These are phyloP conservation scores for Pestalotiopsis sp. DNA, from an alignment of 2,329 filamentous ascomycete species.

Conservation along the genomic window DNA sequence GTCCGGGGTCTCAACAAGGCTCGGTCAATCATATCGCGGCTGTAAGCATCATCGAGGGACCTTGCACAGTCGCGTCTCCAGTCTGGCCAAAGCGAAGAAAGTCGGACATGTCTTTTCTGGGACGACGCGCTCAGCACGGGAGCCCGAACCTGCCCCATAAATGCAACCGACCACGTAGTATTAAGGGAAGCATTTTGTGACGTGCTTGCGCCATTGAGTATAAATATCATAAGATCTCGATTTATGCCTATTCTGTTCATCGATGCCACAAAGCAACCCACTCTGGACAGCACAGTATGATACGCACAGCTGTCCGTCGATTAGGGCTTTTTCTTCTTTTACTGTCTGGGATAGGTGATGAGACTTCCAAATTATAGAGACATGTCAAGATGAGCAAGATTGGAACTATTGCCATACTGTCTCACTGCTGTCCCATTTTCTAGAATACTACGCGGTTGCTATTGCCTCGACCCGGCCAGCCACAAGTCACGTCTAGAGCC, in stretches of 20 bases:
- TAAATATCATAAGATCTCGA: neutral
- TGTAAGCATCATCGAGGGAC: neutral
- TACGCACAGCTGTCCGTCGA: neutral
- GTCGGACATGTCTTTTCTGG: neutral
- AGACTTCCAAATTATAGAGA: neutral
- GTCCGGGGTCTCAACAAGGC: no score
- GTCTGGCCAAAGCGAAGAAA: neutral
- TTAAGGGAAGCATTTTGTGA: neutral
- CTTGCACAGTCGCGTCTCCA: neutral
- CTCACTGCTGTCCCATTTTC: neutral
- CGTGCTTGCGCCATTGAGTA: neutral
- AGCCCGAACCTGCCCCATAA: neutral
- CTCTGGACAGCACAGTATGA: neutral
- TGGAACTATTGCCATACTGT: neutral
- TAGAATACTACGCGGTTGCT: neutral
- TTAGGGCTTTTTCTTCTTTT: neutral
- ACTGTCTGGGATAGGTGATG: neutral
- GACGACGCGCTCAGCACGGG: neutral
- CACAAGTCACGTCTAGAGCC: neutral
- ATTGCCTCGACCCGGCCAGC: neutral
- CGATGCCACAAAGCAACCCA: neutral
- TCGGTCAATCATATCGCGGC: neutral
- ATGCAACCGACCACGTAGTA: neutral
- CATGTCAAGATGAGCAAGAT: neutral
- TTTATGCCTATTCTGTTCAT: neutral